A percentile compares a stretch with the other conserved stretches of the same genome.
Conservation (phyloP, 768 basidiomycete genomes). For the Trametes sanguinea region DNA sequence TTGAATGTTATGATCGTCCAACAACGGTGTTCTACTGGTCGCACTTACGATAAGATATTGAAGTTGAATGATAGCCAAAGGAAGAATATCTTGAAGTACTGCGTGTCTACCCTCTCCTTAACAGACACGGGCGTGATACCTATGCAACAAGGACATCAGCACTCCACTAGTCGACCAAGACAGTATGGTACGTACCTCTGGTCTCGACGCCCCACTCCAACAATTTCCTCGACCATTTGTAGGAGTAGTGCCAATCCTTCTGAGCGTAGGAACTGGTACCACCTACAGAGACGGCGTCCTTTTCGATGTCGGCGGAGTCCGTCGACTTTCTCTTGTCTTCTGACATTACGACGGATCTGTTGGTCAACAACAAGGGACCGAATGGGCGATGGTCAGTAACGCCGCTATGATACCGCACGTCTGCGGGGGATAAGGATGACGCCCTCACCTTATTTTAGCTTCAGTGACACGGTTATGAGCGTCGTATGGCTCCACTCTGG, state of each 20-base stretch:
- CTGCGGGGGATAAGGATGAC: background rate
- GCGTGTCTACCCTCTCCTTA: slow-evolving; percentile 39
- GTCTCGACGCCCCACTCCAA: slow-evolving; percentile 37
- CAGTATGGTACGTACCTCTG: slow-evolving; percentile 28
- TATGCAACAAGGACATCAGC: slow-evolving; percentile 1
- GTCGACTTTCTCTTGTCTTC: background rate
- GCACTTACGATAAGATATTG: slow-evolving; percentile 42
- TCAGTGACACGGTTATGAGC: background rate
- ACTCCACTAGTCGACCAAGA: background rate
- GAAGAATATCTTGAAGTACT: slow-evolving; percentile 44
- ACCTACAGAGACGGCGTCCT: slow-evolving; percentile 14
- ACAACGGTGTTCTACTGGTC: background rate
- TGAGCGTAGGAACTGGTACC: slow-evolving; percentile 7
- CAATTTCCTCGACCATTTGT: slow-evolving; percentile 26
- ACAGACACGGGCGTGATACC: slow-evolving; percentile 40
- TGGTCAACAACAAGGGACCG: background rate
- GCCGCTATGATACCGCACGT: background rate
- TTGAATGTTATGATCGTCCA: background rate
- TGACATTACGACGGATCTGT: background rate
- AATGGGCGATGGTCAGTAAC: background rate
- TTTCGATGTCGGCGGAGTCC: slow-evolving; percentile 14
- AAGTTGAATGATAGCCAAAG: slow-evolving; percentile 44
- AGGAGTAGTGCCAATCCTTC: slow-evolving; percentile 18
- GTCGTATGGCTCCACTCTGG: background rate
- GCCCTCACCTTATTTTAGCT: background rate